Conservation (phyloP, 495 filamentous ascomycete genomes). For the Aspergillus wentii region DNA sequence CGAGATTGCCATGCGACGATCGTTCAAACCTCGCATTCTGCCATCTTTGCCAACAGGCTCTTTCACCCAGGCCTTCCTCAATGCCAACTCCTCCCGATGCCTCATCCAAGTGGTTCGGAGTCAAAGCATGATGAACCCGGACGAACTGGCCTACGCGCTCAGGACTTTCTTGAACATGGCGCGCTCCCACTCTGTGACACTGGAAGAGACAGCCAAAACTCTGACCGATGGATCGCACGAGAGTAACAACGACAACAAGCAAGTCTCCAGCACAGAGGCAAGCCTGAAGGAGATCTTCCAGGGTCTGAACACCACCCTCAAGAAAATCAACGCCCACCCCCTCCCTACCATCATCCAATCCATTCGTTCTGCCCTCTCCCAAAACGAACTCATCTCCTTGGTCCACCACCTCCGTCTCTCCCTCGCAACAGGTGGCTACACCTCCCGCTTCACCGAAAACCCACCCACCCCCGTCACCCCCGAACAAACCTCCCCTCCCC, state of each 20-base stretch:
- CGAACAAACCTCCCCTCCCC: conserved; percentile 45
- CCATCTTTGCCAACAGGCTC: conserved; percentile 48
- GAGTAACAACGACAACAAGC: conserved; percentile 12
- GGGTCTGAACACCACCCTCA: conserved; percentile 44
- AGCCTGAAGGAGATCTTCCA: conserved; percentile 31
- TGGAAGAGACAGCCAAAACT: conserved; percentile 24
- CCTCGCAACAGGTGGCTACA: conserved; percentile 42
- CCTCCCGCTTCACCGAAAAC: conserved; percentile 38
- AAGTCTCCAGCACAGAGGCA: conserved; percentile 22
- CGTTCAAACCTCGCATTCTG: conserved; percentile 40
- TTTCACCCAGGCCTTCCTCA: conserved; percentile 52
- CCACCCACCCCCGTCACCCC: conserved; percentile 43
- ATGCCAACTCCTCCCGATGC: conserved; percentile 52
- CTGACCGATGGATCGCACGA: conserved; percentile 28
- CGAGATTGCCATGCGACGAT: conserved; percentile 50
- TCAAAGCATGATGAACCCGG: conserved; percentile 31
- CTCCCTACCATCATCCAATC: conserved; percentile 48
- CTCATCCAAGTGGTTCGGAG: conserved; percentile 50
- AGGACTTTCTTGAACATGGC: conserved; percentile 36
- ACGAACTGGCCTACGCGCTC: conserved; percentile 40
- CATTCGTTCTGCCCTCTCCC: conserved; percentile 60
- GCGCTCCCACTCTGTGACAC: conserved; percentile 22
- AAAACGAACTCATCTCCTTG: conserved; percentile 64
- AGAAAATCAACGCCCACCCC: conserved; percentile 63
- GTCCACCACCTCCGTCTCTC: conserved; percentile 72